A percentile compares a stretch with the other conserved stretches of the same genome.
Evolutionary conservation across 768 basidiomycete species (phyloP).

Genomic region (Cystofilobasidium macerans): DNA sequence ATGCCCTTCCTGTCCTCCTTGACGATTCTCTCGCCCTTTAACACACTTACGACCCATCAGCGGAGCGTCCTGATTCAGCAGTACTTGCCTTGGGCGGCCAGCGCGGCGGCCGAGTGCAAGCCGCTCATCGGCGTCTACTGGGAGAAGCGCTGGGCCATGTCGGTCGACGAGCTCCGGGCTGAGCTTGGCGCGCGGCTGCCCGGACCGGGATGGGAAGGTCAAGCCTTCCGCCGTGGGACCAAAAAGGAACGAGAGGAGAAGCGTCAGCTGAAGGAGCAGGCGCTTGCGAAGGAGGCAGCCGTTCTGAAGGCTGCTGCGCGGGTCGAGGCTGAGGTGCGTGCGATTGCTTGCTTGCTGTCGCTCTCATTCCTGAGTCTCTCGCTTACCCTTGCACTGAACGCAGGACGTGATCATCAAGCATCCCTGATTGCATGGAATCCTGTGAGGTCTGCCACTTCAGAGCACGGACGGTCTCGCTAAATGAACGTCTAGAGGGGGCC

Average conservation of each 20-base stretch:
- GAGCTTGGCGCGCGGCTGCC: conserved; percentile 58
- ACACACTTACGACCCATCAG: conserved; percentile 48
- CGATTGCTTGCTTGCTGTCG: too few relatives aligned
- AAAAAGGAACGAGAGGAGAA: conserved; percentile 35
- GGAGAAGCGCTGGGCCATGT: conserved; percentile 86
- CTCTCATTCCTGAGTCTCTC: too few relatives aligned
- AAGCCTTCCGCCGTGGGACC: conserved; percentile 55
- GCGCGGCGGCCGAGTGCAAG: conserved; percentile 61
- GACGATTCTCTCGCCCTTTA: conserved; percentile 59
- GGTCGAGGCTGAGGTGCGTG: too few relatives aligned
- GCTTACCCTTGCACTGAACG: too few relatives aligned
- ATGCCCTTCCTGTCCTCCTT: conserved; percentile 63
- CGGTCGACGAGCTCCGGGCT: conserved; percentile 66
- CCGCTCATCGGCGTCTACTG: conserved; percentile 85
- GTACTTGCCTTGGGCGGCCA: conserved; percentile 85
- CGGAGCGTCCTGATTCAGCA: conserved; percentile 56
- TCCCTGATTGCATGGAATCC: too few relatives aligned
- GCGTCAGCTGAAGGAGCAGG: neutral
- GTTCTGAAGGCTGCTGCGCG: too few relatives aligned
- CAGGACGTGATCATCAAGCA: too few relatives aligned
- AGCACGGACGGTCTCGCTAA: too few relatives aligned
- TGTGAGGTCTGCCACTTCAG: too few relatives aligned
- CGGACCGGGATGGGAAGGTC: conserved; percentile 53
- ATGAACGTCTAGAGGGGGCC: too few relatives aligned
- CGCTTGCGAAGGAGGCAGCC: conserved; percentile 35